Evolutionary conservation across 176 grass and related monocot species (phyloP), one percentile per base, ranked within the genome.

Genomic region (Aegilops tauschii): DNA sequence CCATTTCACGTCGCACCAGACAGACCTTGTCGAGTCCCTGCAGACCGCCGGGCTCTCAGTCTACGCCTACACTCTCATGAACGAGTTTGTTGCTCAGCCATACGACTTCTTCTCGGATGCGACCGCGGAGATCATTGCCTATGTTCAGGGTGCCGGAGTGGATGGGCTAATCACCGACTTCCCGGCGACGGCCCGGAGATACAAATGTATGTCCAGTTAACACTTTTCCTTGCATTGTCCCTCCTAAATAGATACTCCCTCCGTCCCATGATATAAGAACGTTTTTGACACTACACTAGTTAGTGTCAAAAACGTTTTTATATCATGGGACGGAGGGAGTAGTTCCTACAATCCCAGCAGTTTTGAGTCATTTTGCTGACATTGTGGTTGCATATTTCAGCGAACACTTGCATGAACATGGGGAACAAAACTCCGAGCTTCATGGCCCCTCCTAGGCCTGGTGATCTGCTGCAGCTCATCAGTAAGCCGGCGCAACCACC

Each of bases 121-220:
- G 2, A 89, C 90, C 0, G 88, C 76, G 2, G 72, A 95, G 91
- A 93, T 95, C 59, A 98, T 88, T 84, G 65, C 83, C 7, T 98
- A 89, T 76, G 88, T 84, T 30, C 62, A 84, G 61, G 93, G 81
- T 28, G 91, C 81, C 11, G 81, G 82, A 27, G 96, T 95, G 58
- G 89, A 98, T 49, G 93, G 96, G 9, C 17, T 98, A 21, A 95
- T 98, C 82, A 98, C 96, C 0, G 96, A 98, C 32, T 98, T 90
- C 78, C 93, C 91, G 3, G 87, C 81, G 9, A 92, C 96, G 12
- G 91, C 89, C 76, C 76, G 77, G 13, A 73, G 85, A 80, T 98
- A 95, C 72, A 98, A 90, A 84, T 44, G 94, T 96, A 87, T 23
- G 91, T 70, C 23, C n/a, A 69, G 14, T 67, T 73, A 28, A 28